Evolutionary conservation across 257 asterid species (phyloP), one percentile per base, ranked within the genome.

Genomic region (Jasminum sambac): DNA sequence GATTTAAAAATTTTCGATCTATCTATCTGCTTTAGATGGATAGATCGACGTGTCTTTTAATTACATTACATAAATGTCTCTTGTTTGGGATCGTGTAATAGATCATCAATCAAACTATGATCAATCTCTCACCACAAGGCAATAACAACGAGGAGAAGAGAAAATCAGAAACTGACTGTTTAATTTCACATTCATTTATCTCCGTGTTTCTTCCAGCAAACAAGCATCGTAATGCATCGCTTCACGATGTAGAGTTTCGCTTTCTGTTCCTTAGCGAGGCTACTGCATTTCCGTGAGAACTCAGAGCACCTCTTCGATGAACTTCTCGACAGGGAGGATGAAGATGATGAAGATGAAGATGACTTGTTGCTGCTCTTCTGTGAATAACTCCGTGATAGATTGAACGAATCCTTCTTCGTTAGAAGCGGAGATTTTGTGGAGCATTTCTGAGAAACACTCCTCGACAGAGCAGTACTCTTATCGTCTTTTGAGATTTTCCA

Each of bases 181-280:
- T 64, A 43, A 30, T 30, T 30, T 30, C 36, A 30, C 36, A 1
- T 30, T 84, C 90, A 86, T 72, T 93, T 86, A 80, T 91, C 97
- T 39, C 87, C 77, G 57, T 91, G 79, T 68, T 89, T 91, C 48
- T 86, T 84, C 96, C 92, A 84, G 74, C 86, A 74, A 42, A 89
- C 90, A 30, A 91, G 97, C 97, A 91, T 89, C 2, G 82, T 61
- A 68, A 91, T 86, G 84, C 97, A 91, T 21, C 92, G 63, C 79
- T 91, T 91, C 5, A 89, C 97, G 6, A 91, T 91, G 81, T 91
- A 91, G 72, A 91, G 86, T 69, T 87, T 91, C 38, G 97, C 86
- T 52, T 81, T 89, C 82, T 91, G 96, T 42, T 91, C 97, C 72
- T 91, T 91, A 11, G 97, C 97, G 85, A 88, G 9, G 78, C 77